These are phyloP conservation scores for Cymbopogon flexuosus DNA, from an alignment of 202 grass and related monocot genomes.

Conservation along the genomic window DNA sequence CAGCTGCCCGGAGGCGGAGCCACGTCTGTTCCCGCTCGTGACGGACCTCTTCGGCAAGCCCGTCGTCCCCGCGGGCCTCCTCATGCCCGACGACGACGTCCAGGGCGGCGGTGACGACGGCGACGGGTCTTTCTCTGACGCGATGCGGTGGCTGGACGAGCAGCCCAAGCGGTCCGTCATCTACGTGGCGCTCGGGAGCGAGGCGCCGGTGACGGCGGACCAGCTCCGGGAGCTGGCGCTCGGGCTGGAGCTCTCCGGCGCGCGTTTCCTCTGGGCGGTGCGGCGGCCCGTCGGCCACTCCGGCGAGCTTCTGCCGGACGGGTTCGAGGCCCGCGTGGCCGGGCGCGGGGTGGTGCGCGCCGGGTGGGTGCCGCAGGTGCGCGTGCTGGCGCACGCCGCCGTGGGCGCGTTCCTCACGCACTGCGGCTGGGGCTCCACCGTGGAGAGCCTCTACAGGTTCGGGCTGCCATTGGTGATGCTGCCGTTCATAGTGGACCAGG, in stretches of 20 bases:
- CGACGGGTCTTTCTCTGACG: background rate
- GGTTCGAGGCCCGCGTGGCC: conserved; percentile 23
- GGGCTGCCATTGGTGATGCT: conserved; percentile 23
- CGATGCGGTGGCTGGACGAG: conserved; percentile 34
- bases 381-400: conserved; percentile 40
- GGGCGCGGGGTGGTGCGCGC: conserved; percentile 14
- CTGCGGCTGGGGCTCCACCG: conserved; percentile 52
- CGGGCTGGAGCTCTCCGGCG: conserved; percentile 38
- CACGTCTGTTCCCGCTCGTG: conserved; percentile 8
- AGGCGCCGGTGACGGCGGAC: conserved; percentile 38
- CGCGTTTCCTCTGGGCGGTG: conserved; percentile 52
- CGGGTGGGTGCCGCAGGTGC: conserved; percentile 51
- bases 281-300: background rate
- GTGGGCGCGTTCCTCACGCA: conserved; percentile 59
- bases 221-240: conserved; percentile 30
- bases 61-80: conserved; percentile 25
- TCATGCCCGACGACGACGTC: background rate
- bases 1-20: conserved; percentile 38
- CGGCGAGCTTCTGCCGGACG: conserved; percentile 33
- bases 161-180: conserved; percentile 41
- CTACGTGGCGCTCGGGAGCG: conserved; percentile 54
- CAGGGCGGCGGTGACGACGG: no score
- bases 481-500: conserved; percentile 13
- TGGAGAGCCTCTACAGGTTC: conserved; percentile 24
- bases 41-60: conserved; percentile 35